Evolutionary conservation across 2,329 filamentous ascomycete species (phyloP).

Genomic region (Exophiala mesophila): DNA sequence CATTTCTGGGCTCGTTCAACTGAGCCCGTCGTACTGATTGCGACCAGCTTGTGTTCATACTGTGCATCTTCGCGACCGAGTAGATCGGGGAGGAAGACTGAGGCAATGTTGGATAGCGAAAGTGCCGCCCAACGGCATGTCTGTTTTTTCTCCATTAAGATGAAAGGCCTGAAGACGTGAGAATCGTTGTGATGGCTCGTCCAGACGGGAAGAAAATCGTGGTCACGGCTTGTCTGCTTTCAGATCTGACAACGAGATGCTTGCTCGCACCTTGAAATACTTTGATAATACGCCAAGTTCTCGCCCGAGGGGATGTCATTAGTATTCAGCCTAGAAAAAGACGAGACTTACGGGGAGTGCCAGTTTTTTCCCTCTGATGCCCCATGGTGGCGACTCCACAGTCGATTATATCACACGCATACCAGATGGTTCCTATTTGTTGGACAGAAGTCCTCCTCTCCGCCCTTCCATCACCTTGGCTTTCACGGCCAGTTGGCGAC

Average conservation of each 20-base stretch:
- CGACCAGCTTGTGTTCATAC: constrained; percentile 26
- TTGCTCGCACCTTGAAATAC: neutral
- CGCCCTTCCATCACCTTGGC: no score
- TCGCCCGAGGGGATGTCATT: no score
- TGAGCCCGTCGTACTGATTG: constrained; percentile 26
- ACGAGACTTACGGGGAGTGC: no score
- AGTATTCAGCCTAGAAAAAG: no score
- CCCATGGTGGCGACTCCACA: no score
- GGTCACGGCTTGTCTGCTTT: constrained; percentile 2
- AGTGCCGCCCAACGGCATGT: constrained; percentile 26
- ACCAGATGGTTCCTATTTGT: no score
- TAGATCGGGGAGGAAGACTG: constrained; percentile 27
- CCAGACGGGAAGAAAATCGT: constrained; percentile 3
- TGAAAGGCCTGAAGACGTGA: neutral
- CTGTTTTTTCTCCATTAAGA: constrained; percentile 1
- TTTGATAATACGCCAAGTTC: no score
- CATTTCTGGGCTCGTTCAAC: constrained; percentile 24
- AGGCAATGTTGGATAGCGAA: constrained; percentile 26
- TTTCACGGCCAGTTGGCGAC: no score
- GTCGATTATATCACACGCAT: no score
- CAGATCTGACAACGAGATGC: neutral
- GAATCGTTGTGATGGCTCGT: constrained; percentile 1
- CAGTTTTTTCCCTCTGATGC: no score
- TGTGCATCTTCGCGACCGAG: constrained; percentile 20
- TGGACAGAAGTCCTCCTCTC: no score